Evolutionary conservation across 2,329 filamentous ascomycete genomes (phyloP).

Genomic region (Pyrenophora tritici-repentis): DNA sequence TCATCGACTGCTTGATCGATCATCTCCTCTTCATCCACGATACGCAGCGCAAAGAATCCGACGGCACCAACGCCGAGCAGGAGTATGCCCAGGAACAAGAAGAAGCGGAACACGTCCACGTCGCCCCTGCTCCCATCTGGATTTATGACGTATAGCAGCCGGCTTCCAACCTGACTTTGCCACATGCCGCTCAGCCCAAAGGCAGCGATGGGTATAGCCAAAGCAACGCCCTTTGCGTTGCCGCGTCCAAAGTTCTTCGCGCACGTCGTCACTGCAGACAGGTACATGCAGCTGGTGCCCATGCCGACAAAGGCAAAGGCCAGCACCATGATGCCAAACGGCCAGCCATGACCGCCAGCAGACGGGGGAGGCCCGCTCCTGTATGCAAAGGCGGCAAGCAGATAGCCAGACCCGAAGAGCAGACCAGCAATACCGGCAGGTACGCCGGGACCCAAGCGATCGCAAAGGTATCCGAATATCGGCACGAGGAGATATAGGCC

Average conservation of each 20-base stretch:
- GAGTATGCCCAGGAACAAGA: slow-evolving; percentile 79
- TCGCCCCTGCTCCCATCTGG: slow-evolving; percentile 66
- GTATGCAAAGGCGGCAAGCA: slow-evolving; percentile 81
- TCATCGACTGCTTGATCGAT: slow-evolving; percentile 91
- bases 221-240: slow-evolving; percentile 82
- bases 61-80: slow-evolving; percentile 72
- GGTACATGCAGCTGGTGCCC: slow-evolving; percentile 86
- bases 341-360: slow-evolving; percentile 63
- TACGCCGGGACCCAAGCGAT: slow-evolving; percentile 80
- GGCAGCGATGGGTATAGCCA: slow-evolving; percentile 87
- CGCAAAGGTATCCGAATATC: slow-evolving; percentile 86
- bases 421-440: slow-evolving; percentile 73
- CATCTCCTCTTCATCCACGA: slow-evolving; percentile 83
- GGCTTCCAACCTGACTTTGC: slow-evolving; percentile 85
- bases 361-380: slow-evolving; percentile 60
- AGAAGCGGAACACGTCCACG: slow-evolving; percentile 81
- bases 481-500: slow-evolving; percentile 93
- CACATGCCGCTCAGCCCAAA: slow-evolving; percentile 96
- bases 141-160: slow-evolving; percentile 71
- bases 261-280: slow-evolving; percentile 88
- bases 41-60: slow-evolving; percentile 73
- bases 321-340: slow-evolving; percentile 81
- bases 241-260: slow-evolving; percentile 97
- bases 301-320: slow-evolving; percentile 83
- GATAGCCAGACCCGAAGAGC: slow-evolving; percentile 80